These are phyloP conservation scores for Piloderma croceum DNA, from an alignment of 768 basidiomycete species.

Conservation along the genomic window DNA sequence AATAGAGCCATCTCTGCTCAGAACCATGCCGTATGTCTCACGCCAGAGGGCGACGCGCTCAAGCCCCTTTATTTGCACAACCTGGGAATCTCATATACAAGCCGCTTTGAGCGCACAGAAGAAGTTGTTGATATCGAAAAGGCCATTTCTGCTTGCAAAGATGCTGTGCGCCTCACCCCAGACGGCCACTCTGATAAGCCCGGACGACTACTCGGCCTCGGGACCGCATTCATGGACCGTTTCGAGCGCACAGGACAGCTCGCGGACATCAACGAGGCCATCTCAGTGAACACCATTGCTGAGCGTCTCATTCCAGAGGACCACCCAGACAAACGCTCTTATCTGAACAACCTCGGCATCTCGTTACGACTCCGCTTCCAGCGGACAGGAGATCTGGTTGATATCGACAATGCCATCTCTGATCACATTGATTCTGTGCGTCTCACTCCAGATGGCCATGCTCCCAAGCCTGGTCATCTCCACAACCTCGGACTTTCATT, in stretches of 20 bases:
- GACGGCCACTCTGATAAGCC: constrained; percentile 13
- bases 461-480: too few relatives aligned
- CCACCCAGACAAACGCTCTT: too few relatives aligned
- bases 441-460: too few relatives aligned
- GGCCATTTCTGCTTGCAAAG: constrained; percentile 10
- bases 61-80: constrained; percentile 6
- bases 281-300: too few relatives aligned
- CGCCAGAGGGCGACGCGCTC: neutral
- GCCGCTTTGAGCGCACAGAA: constrained; percentile 20
- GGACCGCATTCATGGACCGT: constrained; percentile 13
- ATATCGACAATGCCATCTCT: too few relatives aligned
- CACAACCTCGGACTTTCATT: constrained; percentile 20
- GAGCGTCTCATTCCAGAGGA: too few relatives aligned
- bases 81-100: constrained; percentile 17
- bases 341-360: too few relatives aligned
- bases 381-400: too few relatives aligned
- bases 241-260: constrained; percentile 19
- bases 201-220: constrained; percentile 15
- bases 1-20: constrained; percentile 11
- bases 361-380: too few relatives aligned
- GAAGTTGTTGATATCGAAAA: constrained; percentile 21
- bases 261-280: too few relatives aligned
- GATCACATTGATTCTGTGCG: too few relatives aligned
- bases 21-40: constrained; percentile 8
- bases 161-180: constrained; percentile 11